Evolutionary conservation across 2,329 filamentous ascomycete genomes (phyloP), one percentile per base, ranked within the genome.

Genomic region (Ambrosiella cleistominuta): DNA sequence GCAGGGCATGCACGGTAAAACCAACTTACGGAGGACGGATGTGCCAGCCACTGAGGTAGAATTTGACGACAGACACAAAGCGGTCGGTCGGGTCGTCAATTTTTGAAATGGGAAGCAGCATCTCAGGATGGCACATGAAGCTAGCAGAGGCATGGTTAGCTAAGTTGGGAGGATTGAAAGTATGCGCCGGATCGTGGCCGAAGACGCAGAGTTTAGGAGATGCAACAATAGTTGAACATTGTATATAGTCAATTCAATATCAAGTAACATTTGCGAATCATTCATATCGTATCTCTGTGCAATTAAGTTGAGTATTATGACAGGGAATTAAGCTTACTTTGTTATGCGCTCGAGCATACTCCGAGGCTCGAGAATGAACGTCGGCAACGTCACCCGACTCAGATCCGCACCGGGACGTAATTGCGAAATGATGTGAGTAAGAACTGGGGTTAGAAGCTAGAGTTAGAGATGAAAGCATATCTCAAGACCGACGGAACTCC

Each of bases 81-180:
- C 93, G 82, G 66, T 91, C 76, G 59, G 88, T 75, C 1, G 93
- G 91, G 66, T 98, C 91, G 56, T 97, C 86, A 64, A 96, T 86
- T 52, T 81, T 74, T 50, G 91, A 80, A 70, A 97, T 93, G 39
- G 86, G 84, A 3, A 98, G 81, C 38, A 98, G 83, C 66, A 89
- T 94, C 71, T 98, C 93, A 45, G 93, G 93, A 68, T 98, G 93
- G 65, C 91, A 94, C 93, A 98, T 98, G 77, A 98, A 98, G 75
- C 90, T 96, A 58, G 45, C 42, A 38, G 35, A 39, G 3, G 45
- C 19, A 35, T 27, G 36, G 53, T 62, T 38, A 53, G 51, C 42
- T 39, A 9, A 42, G 27, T 27, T 27, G 27, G 27, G 27, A 27
- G 27, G 27, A 27, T 27, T 27, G 27, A 27, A 27, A 3, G 4